These are phyloP conservation scores for Sonneratia alba DNA, from an alignment of 345 rosid genomes.

Conservation along the genomic window DNA sequence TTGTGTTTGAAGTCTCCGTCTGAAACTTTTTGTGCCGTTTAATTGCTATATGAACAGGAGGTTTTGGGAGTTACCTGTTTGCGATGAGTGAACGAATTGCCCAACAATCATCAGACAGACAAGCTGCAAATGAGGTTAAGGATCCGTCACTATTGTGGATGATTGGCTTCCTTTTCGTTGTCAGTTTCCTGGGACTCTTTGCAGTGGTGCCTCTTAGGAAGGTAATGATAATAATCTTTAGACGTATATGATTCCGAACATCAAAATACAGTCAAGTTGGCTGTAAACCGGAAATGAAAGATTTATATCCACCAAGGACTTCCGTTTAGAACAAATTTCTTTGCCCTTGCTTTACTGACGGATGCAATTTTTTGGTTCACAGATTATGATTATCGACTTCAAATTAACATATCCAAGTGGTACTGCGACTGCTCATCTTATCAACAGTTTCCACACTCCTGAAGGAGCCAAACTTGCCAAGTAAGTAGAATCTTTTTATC, in stretches of 20 bases:
- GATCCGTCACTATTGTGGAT: conserved; percentile 16
- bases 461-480: conserved; percentile 18
- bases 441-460: conserved; percentile 23
- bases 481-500: conserved; percentile 3
- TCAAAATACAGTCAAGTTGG: neutral
- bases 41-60: conserved; percentile 13
- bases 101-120: conserved; percentile 2
- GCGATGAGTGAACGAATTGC: conserved; percentile 10
- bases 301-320: neutral
- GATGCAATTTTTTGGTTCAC: neutral
- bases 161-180: conserved; percentile 19
- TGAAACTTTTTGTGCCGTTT: neutral
- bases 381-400: conserved; percentile 25
- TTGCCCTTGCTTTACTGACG: neutral
- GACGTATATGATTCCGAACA: neutral
- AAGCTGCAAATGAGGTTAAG: neutral
- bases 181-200: conserved; percentile 22
- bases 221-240: conserved; percentile 2
- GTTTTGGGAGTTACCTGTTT: conserved; percentile 18
- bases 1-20: neutral
- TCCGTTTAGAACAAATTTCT: neutral
- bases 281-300: neutral
- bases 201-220: conserved; percentile 19
- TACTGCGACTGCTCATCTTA: conserved; percentile 22
- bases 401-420: conserved; percentile 21